These are phyloP conservation scores for Diaporthe caulivora DNA, from an alignment of 2,329 filamentous ascomycete species.

Conservation along the genomic window DNA sequence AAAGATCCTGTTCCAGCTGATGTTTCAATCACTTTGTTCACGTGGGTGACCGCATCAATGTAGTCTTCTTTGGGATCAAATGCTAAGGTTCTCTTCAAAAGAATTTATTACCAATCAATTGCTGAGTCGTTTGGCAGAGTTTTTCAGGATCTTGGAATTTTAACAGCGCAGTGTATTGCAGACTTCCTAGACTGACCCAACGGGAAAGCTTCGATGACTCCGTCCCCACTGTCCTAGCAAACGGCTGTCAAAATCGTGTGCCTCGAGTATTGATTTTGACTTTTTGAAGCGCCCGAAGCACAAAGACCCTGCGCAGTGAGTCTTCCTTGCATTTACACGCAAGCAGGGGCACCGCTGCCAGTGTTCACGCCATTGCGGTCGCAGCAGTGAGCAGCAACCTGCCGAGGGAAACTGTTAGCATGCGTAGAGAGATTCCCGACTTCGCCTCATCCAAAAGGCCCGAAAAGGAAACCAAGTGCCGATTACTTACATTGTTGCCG, in stretches of 20 bases:
- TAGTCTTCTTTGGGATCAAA: neutral
- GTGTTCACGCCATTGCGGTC: constrained; percentile 7
- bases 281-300: neutral
- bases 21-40: no score
- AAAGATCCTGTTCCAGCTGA: no score
- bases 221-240: no score
- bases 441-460: neutral
- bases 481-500: neutral
- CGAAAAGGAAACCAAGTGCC: neutral
- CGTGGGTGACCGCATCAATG: neutral
- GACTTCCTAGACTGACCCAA: accelerated
- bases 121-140: neutral
- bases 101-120: neutral
- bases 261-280: neutral
- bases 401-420: neutral
- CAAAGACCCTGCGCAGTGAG: no score
- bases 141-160: neutral
- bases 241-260: neutral
- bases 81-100: neutral
- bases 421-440: neutral
- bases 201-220: no score
- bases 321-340: neutral
- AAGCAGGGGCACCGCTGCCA: constrained; percentile 1
- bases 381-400: constrained; percentile 4
- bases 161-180: neutral